Conservation (phyloP, 2,329 filamentous ascomycete genomes). For the Neofusicoccum cordaticola region DNA sequence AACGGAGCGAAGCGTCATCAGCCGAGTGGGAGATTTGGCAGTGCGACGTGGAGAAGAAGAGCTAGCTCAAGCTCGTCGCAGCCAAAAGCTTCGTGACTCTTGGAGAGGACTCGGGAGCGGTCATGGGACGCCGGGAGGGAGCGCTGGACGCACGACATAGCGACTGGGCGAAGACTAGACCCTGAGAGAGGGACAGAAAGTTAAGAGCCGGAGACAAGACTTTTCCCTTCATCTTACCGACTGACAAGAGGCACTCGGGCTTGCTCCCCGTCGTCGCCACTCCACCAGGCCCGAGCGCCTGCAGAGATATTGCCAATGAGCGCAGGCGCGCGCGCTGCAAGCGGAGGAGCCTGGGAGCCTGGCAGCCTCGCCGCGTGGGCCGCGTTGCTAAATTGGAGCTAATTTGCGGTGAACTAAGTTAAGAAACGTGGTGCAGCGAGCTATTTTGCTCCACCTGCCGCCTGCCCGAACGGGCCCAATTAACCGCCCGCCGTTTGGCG, state of each 20-base stretch:
- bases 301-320: too few relatives aligned
- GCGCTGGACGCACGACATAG: not conserved
- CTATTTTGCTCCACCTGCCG: not conserved
- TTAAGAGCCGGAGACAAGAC: not conserved
- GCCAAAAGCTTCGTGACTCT: not conserved
- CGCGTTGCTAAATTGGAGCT: not conserved
- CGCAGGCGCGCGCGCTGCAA: too few relatives aligned
- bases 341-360: not conserved
- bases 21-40: not conserved
- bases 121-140: not conserved
- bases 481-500: not conserved
- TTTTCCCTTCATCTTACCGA: not conserved
- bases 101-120: not conserved
- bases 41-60: not conserved
- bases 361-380: not conserved
- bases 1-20: not conserved
- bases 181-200: not conserved
- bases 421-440: not conserved
- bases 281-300: too few relatives aligned
- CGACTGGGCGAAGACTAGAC: not conserved
- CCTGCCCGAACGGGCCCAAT: not conserved
- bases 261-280: too few relatives aligned
- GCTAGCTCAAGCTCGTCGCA: not conserved
- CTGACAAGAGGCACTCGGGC: not conserved
- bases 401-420: constrained; percentile 7